Evolutionary conservation across 176 grass and related monocot species (phyloP).

Genomic region (Aegilops umbellulata): DNA sequence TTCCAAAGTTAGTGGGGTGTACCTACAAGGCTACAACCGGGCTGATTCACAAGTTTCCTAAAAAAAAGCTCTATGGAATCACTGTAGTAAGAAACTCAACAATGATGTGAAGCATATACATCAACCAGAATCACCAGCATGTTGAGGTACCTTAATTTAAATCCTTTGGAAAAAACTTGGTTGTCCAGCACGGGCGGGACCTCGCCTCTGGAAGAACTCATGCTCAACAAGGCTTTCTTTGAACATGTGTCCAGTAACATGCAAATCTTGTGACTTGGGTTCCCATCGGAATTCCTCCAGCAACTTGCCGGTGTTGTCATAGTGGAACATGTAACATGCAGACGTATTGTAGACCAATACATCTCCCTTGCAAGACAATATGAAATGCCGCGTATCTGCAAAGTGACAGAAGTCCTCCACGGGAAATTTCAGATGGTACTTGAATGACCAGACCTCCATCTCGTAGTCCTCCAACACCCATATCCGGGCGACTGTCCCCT

Average conservation of each 20-base stretch:
- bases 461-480: background rate
- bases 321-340: background rate
- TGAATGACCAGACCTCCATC: background rate
- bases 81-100: too few species aligned
- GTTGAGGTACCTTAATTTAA: background rate
- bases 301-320: background rate
- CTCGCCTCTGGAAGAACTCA: background rate
- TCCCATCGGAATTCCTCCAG: background rate
- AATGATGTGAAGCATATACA: background rate
- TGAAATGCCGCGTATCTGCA: background rate
- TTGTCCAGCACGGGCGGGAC: background rate
- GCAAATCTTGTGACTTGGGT: background rate
- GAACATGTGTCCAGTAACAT: background rate
- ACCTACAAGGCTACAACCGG: too few species aligned
- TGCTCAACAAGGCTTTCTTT: slow-evolving; percentile 1
- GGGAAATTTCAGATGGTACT: background rate
- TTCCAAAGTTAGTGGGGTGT: too few species aligned
- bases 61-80: too few species aligned
- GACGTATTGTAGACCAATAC: background rate
- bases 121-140: too few species aligned
- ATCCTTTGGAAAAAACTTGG: background rate
- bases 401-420: background rate
- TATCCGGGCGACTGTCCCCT: background rate
- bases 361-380: background rate
- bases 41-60: too few species aligned